Base-by-base conservation (phyloP, 768 basidiomycete genomes). In the Cytidiella melzeri region DNA sequence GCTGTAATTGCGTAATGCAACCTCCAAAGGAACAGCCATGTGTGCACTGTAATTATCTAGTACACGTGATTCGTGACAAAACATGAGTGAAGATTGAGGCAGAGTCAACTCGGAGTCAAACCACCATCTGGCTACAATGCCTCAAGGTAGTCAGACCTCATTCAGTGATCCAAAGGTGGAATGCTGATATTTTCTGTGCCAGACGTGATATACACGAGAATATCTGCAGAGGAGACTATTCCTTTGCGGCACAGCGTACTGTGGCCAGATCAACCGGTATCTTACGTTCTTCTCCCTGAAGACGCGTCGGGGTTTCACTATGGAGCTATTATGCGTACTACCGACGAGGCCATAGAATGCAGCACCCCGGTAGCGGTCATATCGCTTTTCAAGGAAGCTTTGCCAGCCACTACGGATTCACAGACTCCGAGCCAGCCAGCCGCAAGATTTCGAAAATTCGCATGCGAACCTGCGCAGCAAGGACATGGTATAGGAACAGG, bases 371-470 rank as follows among this genome's bases (percentile, higher is more conserved):
- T 79, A 43, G 74, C 76, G 40, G 75, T 82, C 48, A 74, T 81
- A 47, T 84, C 80, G 20, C 61, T 81, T 24, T 82, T 84, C 63
- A 55, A 66, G 37, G 76, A 78, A 51, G 53, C 65, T 21, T 50
- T 73, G 39, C 69, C 67, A 15, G 21, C 28, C 67, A 68, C 60
- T 64, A 67, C 60, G 62, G 65, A 61, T 58, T 50, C 24, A 41
- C 41, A 41, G 23, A 27, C 20, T 36, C 39, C 40, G 23, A 24
- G 12, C 11, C 27, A 36, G 18, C 15, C 41, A 44, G 52, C 62
- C 13, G 71, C 72, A 19, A 73, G 78, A 24, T 81, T 83, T 65
- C 69, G 79, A 53, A 83, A 83, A 58, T 84, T 83, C 58, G 76
- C 80, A 15, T 83, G 77, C 63, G 67, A 73, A 40, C 67, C 70